A percentile compares a stretch with the other conserved stretches of the same genome.
Evolutionary conservation across 345 rosid genomes (phyloP).

Genomic region (Boechera retrofracta): DNA sequence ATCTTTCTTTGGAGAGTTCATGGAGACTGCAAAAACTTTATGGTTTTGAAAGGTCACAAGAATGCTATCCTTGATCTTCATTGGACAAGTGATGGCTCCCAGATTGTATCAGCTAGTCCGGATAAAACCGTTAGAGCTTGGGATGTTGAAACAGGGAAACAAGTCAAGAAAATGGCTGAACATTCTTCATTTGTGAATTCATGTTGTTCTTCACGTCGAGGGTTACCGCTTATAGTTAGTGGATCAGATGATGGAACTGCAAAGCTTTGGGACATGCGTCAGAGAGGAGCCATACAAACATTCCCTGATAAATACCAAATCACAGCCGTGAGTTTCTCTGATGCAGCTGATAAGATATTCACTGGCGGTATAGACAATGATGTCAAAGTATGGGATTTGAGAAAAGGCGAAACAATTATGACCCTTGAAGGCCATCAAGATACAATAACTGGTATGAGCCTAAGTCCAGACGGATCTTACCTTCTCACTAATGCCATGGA

Average conservation of each 20-base stretch:
- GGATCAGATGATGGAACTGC: conserved; percentile 96
- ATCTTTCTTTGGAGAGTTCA: conserved; percentile 83
- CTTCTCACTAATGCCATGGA: conserved; percentile 93
- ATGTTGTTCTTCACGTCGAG: conserved; percentile 82
- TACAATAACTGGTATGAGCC: conserved; percentile 79
- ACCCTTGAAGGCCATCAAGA: conserved; percentile 92
- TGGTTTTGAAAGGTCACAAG: conserved; percentile 90
- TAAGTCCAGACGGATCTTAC: conserved; percentile 94
- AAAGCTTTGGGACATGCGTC: conserved; percentile 93
- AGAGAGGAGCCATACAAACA: conserved; percentile 91
- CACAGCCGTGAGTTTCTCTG: conserved; percentile 84
- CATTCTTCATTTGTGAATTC: conserved; percentile 86
- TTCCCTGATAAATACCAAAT: conserved; percentile 92
- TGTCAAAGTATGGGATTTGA: conserved; percentile 80
- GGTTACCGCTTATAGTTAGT: conserved; percentile 86
- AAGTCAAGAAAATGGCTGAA: conserved; percentile 89
- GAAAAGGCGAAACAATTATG: conserved; percentile 85
- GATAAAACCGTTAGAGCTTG: conserved; percentile 90
- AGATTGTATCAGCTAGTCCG: conserved; percentile 85
- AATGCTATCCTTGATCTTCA: conserved; percentile 87
- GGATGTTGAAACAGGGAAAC: conserved; percentile 88
- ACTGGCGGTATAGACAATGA: conserved; percentile 83
- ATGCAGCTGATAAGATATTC: conserved; percentile 83
- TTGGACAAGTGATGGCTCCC: conserved; percentile 85
- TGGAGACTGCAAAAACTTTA: conserved; percentile 87